These are phyloP conservation scores for Hansenula sp. DNA, from an alignment of 1,139 yeast genomes.

Conservation along the genomic window DNA sequence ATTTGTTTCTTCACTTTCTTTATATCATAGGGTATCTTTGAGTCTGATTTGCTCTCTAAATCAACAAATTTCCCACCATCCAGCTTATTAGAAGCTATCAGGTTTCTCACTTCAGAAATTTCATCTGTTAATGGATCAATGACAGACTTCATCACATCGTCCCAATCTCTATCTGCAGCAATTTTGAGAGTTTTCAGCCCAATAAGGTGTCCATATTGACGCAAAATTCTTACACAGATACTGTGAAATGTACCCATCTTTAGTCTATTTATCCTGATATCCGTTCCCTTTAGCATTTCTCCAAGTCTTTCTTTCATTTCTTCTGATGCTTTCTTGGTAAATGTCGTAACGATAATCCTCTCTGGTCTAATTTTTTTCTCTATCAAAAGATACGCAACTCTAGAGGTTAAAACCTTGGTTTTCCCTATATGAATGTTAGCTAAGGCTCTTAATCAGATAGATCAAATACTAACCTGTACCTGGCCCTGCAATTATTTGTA, in stretches of 20 bases:
- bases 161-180: conserved; percentile 65
- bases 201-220: conserved; percentile 48
- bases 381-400: conserved; percentile 68
- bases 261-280: conserved; percentile 35
- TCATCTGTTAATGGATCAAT: conserved; percentile 32
- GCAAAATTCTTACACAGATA: conserved; percentile 59
- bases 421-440: conserved; percentile 43
- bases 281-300: conserved; percentile 35
- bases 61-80: conserved; percentile 15
- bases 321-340: conserved; percentile 84
- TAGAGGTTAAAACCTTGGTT: conserved; percentile 72
- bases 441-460: background rate
- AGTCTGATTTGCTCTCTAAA: conserved; percentile 6
- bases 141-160: conserved; percentile 42
- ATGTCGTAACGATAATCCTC: conserved; percentile 76
- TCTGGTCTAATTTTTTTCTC: conserved; percentile 50
- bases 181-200: conserved; percentile 49
- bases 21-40: conserved; percentile 10
- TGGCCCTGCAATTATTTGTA: conserved; percentile 89
- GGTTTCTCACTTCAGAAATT: conserved; percentile 24
- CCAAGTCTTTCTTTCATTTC: conserved; percentile 69
- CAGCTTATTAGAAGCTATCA: conserved; percentile 15
- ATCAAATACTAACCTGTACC: conserved; percentile 46
- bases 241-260: conserved; percentile 87
- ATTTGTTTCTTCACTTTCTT: conserved; percentile 40